phyloP scores from a whole-genome alignment of 352 stramenopile species.

The Phytopythium sindhum region DNA sequence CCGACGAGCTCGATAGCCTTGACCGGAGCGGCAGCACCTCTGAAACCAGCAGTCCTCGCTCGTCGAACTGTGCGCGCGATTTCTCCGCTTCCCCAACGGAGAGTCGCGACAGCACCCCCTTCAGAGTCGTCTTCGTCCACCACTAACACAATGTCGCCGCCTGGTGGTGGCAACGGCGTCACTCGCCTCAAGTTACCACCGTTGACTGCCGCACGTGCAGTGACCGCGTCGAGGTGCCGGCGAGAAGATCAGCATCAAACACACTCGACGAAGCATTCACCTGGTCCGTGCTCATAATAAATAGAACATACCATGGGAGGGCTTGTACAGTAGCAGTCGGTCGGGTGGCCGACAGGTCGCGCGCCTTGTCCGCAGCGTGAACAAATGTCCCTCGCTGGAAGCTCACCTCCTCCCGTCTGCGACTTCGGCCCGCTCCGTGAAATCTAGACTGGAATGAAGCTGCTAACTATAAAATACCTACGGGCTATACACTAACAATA shows the following conservation, averaged over 20 bases:
- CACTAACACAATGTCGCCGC: not conserved
- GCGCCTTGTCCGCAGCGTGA: not conserved
- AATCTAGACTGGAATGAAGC: not conserved
- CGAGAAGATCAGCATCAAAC: not conserved
- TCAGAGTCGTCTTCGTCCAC: not conserved
- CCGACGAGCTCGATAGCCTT: not conserved
- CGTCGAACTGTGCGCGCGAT: not conserved
- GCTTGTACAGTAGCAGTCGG: not conserved
- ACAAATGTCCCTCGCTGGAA: not conserved
- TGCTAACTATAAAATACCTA: slow-evolving; percentile 3
- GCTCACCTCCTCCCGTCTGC: not conserved
- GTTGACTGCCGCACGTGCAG: not conserved
- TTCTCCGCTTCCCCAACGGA: not conserved
- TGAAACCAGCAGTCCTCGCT: slow-evolving; percentile 1
- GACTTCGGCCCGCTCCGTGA: not conserved
- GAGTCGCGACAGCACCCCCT: not conserved
- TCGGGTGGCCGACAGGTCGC: not conserved
- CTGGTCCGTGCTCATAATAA: not conserved
- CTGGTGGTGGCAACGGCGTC: not conserved
- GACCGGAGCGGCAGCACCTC: not conserved
- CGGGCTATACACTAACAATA: not conserved
- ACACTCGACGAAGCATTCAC: not conserved
- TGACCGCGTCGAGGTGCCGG: slow-evolving; percentile 2
- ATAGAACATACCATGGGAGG: slow-evolving; percentile 1
- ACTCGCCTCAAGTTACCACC: slow-evolving; percentile 4